These are phyloP conservation scores for Monosporascus sp. DNA, from an alignment of 2,329 filamentous ascomycete genomes.

Conservation along the genomic window DNA sequence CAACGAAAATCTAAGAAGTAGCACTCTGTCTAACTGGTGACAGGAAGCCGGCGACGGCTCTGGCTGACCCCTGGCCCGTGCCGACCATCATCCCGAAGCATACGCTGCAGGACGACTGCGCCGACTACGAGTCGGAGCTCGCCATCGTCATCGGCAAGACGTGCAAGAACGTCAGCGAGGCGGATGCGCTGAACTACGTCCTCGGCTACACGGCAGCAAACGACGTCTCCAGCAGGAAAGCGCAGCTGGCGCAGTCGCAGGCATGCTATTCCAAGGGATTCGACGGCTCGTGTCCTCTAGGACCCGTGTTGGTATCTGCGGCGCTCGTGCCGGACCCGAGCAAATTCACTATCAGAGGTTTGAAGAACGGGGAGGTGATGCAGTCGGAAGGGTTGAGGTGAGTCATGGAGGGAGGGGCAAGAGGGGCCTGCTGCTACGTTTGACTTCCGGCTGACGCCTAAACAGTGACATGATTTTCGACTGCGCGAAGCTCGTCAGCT, in stretches of 20 bases:
- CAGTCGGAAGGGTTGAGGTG: constrained; percentile 35
- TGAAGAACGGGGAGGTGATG: constrained; percentile 46
- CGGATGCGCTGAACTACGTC: constrained; percentile 52
- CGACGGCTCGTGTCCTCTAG: constrained; percentile 50
- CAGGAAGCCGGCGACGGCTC: constrained; percentile 46
- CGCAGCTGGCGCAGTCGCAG: constrained; percentile 48
- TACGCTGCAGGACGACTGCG: constrained; percentile 45
- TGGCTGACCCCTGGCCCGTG: constrained; percentile 49
- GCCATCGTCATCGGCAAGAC: constrained; percentile 48
- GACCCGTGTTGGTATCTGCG: constrained; percentile 43
- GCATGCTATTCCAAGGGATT: constrained; percentile 57
- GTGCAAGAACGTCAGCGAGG: constrained; percentile 48
- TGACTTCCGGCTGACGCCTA: constrained; percentile 24
- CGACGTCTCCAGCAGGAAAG: constrained; percentile 55
- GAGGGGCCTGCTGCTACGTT: not conserved
- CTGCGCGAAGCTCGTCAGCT: constrained; percentile 31
- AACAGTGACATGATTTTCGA: constrained; percentile 29
- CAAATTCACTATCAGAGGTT: constrained; percentile 33
- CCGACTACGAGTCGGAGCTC: constrained; percentile 56
- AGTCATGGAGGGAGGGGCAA: constrained; percentile 4
- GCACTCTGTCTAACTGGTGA: constrained; percentile 6
- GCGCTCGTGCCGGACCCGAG: constrained; percentile 35
- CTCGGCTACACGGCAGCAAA: constrained; percentile 60
- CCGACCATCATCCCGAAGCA: constrained; percentile 48
- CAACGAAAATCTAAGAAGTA: constrained; percentile 1